phyloP scores from a whole-genome alignment of 2,329 filamentous ascomycete genomes.

The Fonsecaea pugnacius region DNA sequence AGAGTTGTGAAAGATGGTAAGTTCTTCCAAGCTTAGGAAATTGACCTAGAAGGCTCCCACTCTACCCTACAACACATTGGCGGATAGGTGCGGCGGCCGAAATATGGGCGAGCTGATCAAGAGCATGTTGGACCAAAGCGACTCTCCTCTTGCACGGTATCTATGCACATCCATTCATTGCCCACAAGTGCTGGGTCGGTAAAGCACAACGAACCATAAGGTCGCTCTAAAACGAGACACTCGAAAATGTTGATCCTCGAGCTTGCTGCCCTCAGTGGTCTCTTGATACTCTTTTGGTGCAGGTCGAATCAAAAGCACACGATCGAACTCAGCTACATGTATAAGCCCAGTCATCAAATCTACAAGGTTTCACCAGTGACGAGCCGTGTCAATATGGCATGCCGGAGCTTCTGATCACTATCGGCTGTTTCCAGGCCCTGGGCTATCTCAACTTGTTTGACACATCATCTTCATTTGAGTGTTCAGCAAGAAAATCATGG shows the following conservation, averaged over 20 bases:
- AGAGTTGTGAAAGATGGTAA: background rate
- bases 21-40: slow-evolving; percentile 1
- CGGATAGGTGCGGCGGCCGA: background rate
- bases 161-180: background rate
- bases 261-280: background rate
- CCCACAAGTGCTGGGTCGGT: background rate
- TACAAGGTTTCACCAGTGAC: background rate
- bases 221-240: background rate
- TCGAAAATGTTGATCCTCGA: background rate
- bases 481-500: background rate
- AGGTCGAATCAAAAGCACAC: background rate
- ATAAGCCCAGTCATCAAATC: background rate
- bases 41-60: background rate
- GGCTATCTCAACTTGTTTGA: background rate
- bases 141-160: background rate
- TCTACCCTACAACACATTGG: background rate
- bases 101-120: background rate
- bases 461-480: background rate
- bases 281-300: background rate
- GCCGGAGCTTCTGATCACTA: background rate
- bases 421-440: background rate
- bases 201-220: background rate
- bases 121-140: background rate
- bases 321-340: background rate
- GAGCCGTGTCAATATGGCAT: background rate